Evolutionary conservation across 2,329 filamentous ascomycete genomes (phyloP).

Genomic region (Fusarium hostae): DNA sequence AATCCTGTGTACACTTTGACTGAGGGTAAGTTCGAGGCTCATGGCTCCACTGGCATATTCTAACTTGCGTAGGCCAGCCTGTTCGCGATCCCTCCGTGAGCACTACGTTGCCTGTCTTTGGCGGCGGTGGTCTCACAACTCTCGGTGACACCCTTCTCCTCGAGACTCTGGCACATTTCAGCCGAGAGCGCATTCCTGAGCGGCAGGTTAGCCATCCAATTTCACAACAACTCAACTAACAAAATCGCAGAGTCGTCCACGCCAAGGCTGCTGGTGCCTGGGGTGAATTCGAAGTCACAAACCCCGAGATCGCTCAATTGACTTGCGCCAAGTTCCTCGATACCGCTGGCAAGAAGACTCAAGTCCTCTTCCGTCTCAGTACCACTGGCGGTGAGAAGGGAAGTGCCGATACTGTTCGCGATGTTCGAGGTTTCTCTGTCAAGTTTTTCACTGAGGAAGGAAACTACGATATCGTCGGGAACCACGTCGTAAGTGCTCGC

Average conservation of each 20-base stretch:
- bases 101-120: slow-evolving; percentile 9
- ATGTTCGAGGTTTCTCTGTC: slow-evolving; percentile 74
- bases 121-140: slow-evolving; percentile 11
- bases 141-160: slow-evolving; percentile 14
- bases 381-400: slow-evolving; percentile 76
- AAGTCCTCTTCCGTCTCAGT: slow-evolving; percentile 73
- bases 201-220: not conserved
- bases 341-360: slow-evolving; percentile 62
- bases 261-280: slow-evolving; percentile 55
- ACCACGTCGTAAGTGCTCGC: too few species aligned
- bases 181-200: slow-evolving; percentile 13
- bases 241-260: slow-evolving; percentile 42
- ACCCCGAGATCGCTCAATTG: slow-evolving; percentile 62
- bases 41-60: fast-evolving
- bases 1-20: slow-evolving; percentile 13
- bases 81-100: slow-evolving; percentile 16
- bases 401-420: slow-evolving; percentile 72
- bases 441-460: slow-evolving; percentile 73
- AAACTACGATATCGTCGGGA: slow-evolving; percentile 64
- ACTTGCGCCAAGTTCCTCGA: slow-evolving; percentile 63
- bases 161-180: slow-evolving; percentile 9
- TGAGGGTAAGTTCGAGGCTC: not conserved
- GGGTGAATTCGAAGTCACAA: slow-evolving; percentile 67
- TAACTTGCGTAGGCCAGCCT: slow-evolving; percentile 4
- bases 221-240: not conserved